Evolutionary conservation across 2,329 filamentous ascomycete species (phyloP), one percentile per base, ranked within the genome.

Genomic region (Colletotrichum eremochloae): DNA sequence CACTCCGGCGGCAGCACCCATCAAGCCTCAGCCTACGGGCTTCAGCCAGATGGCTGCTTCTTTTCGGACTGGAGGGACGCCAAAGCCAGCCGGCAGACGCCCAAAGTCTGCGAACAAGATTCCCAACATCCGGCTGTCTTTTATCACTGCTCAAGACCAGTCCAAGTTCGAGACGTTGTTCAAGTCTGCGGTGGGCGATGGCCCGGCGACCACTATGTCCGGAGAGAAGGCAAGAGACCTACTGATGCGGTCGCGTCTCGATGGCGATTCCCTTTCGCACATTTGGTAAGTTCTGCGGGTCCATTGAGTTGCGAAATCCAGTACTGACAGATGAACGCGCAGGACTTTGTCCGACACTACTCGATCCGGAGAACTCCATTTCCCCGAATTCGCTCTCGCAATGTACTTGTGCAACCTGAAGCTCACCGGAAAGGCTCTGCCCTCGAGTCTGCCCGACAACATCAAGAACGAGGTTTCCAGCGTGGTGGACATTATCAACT

Each of bases 401-500:
- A 98, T 99, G 96, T 99, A 99, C 78, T 90, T 99, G 42, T 99
- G 96, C 86, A 99, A 98, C 79, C 80, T 99, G 76, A 96, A 93
- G 81, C 86, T 98, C 71, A 96, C 94, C 0, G 94, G 95, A 71
- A 97, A 97, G 82, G 86, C 91, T 0, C 83, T 99, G 33, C 96
- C 96, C 0, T 79, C 87, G 2, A 82, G 80, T 7, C 86, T 99
- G 12, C 96, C 96, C 0, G 95, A 98, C 42, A 92, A 90, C 71
- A 92, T 99, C 75, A 93, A 91, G 84, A 99, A 99, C 78, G 96
- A 99, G 82, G 96, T 99, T 24, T 98, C 96, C 4, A 97, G 96
- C 83, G 98, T 99, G 95, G 96, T 99, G 52, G 96, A 99, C 80
- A 99, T 99, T 68, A 99, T 99, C 79, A 97, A 95, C 72, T 99